Base-by-base conservation (phyloP, 2,329 filamentous ascomycete genomes). In the Diaporthe capsici region DNA sequence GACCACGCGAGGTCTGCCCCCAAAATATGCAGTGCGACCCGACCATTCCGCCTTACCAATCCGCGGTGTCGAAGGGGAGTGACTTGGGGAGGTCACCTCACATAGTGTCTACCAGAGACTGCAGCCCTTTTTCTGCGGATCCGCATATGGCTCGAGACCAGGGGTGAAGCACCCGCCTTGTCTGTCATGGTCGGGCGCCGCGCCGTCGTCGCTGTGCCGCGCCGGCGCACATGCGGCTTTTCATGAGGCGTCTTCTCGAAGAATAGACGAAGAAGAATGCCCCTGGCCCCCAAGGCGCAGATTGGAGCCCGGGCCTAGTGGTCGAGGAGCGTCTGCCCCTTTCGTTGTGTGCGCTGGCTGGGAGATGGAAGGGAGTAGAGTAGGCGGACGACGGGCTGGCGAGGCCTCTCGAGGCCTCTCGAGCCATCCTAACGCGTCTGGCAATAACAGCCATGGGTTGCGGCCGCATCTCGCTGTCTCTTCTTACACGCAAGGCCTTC, bases 41-140 rank as follows among this genome's bases (percentile, higher is more conserved):
- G 49, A 55, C 47, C 65, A 70, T 70, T 70, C 49, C 65, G 49
- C 65, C 65, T 55, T 37, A 55, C 65, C 65, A 70, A 70, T 70
- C 49, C 7, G 4, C 47, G 34, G n/a, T 42, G 34, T n/a, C 47
- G 10, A 31, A 42, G 49, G 22, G 22, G 4, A 31, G 22, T 25
- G 22, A 4, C 17, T 8, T 6, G 20, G 63, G 31, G 13, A 22
- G 20, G 28, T 17, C 20, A 49, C 58, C 58, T 25, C 37, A 39
- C 58, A 44, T 61, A 34, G n/a, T 55, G 20, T 28, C 51, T 25
- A 12, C 51, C n/a, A 12, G 31, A 34, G 22, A 37, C 22, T 37
- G 63, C 63, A 51, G 28, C 31, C 63, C 44, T 68, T 28, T 49
- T 44, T 25, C 28, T 68, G 65, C 31, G 47, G 49, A 68, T 68